These are phyloP conservation scores for Cymodocea nodosa DNA, from an alignment of 116 monocot species.

Conservation along the genomic window DNA sequence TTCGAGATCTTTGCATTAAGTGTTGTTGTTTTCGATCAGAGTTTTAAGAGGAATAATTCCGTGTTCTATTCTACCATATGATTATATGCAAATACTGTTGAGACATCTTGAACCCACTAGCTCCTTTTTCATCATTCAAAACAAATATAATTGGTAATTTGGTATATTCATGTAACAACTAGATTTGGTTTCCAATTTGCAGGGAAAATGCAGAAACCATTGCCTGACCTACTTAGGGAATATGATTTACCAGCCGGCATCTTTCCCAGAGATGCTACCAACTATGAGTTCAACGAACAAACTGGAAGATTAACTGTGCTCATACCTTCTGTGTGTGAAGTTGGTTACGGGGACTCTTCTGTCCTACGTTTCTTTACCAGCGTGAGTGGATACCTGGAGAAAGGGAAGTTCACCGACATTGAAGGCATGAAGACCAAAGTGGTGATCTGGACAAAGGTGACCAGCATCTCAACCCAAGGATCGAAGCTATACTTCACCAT, in stretches of 20 bases:
- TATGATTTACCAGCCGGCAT: constrained; percentile 58
- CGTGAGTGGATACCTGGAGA: constrained; percentile 58
- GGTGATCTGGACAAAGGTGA: constrained; percentile 59
- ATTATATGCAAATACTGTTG: no score
- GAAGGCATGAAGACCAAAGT: constrained; percentile 81
- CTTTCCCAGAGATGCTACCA: constrained; percentile 69
- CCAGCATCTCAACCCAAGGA: constrained; percentile 38
- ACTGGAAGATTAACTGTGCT: constrained; percentile 54
- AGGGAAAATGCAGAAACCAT: constrained; percentile 76
- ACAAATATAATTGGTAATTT: no score
- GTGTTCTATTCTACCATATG: no score
- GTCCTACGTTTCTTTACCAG: constrained; percentile 44
- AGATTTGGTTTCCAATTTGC: no score
- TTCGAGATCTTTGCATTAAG: no score
- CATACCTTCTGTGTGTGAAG: constrained; percentile 61
- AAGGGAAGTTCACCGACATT: constrained; percentile 56
- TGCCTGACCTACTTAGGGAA: constrained; percentile 57
- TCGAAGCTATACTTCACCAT: constrained; percentile 57
- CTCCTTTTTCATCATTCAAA: no score
- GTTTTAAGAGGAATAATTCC: no score
- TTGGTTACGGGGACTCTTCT: constrained; percentile 66
- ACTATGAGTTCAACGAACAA: constrained; percentile 77
- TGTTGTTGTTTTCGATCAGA: no score
- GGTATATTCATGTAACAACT: no score
- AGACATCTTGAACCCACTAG: no score